A percentile compares a stretch with the other conserved stretches of the same genome.
Conservation (phyloP, 2,329 filamentous ascomycete genomes). For the Pseudocercospora vitis region DNA sequence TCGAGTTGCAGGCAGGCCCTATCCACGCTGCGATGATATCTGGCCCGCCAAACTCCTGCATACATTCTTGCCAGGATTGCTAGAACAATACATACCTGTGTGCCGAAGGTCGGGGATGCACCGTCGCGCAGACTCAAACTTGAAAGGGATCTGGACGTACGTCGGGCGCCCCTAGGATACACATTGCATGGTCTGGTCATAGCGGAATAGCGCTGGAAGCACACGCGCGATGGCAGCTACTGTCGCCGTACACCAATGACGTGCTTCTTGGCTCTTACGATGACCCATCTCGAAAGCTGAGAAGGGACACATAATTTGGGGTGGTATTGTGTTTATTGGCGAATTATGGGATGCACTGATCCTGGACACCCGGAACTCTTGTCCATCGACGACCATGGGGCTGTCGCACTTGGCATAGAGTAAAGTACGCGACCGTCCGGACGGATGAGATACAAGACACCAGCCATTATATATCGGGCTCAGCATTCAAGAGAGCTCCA, state of each 20-base stretch:
- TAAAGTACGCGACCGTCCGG: no score
- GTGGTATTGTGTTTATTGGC: neutral
- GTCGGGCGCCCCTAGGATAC: neutral
- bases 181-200: neutral
- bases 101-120: no score
- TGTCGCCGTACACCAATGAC: neutral
- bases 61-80: no score
- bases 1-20: neutral
- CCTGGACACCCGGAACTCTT: neutral
- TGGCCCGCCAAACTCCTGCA: no score
- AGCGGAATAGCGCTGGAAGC: neutral
- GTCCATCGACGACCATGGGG: no score
- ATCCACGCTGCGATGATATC: no score
- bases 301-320: neutral
- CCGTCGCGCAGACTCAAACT: neutral
- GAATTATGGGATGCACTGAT: neutral
- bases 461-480: no score
- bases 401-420: no score
- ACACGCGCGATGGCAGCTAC: neutral
- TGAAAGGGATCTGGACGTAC: neutral
- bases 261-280: neutral
- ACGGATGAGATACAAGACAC: no score
- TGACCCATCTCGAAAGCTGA: neutral
- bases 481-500: no score
- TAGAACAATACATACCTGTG: no score